Conservation (phyloP, 73 alveolate species). For the Paramecium primaurelia region DNA sequence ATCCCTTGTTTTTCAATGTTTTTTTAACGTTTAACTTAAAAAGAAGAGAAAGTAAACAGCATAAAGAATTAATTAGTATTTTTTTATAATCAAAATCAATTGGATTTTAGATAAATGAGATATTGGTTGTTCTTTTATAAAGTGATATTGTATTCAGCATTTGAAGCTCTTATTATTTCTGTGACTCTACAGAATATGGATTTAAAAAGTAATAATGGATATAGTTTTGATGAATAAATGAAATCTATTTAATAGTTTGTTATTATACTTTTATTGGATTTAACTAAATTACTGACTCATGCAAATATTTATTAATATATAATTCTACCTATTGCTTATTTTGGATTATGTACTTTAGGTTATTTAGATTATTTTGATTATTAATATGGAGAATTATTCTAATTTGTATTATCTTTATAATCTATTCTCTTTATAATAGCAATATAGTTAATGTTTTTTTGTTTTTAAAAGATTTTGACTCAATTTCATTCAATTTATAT, state of each 20-base stretch:
- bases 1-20: neutral
- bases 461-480: neutral
- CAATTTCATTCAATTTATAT: neutral
- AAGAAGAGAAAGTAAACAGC: neutral
- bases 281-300: neutral
- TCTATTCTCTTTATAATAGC: neutral
- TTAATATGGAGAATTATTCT: neutral
- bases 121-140: neutral
- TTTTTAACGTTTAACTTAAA: neutral
- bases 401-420: neutral
- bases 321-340: neutral
- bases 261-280: neutral
- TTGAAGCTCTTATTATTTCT: neutral
- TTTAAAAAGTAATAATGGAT: neutral
- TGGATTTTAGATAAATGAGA: constrained; percentile 35
- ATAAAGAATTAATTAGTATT: neutral
- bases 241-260: neutral
- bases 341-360: neutral
- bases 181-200: neutral
- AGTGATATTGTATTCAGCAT: neutral
- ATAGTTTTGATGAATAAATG: neutral
- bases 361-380: neutral
- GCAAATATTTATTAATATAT: neutral
- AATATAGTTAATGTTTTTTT: neutral
- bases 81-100: neutral